Evolutionary conservation across 768 basidiomycete species (phyloP), one percentile per base, ranked within the genome.

Genomic region (Rhizopogon rudus): DNA sequence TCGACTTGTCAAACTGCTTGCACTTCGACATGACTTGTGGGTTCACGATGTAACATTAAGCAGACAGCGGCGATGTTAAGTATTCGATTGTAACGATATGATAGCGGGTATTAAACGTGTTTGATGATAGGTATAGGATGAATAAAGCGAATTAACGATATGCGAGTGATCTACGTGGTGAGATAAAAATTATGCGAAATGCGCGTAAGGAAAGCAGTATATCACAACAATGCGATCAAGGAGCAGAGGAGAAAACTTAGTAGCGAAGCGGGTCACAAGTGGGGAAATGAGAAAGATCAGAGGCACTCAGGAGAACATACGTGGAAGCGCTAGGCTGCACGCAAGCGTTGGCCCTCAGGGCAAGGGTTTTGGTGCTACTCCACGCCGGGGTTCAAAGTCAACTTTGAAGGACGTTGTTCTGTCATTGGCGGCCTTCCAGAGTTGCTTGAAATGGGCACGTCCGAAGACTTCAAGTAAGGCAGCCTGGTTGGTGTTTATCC

Each of bases 391-490:
- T 54, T 83, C 67, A 65, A 84, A 77, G 66, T 90, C 86, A 59
- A 89, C 82, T 65, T 86, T 89, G 78, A 81, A 91, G 22, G 89
- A 81, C 13, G 82, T 80, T 60, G 81, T 77, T 44, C 81, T 83
- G 70, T 90, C 87, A 60, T 76, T 82, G 64, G 85, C 87, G 28
- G 90, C 88, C 63, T 80, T 81, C 65, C 84, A 83, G 46, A 92
- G 74, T 55, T 86, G 81, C 63, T 79, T 82, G 73, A 81, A 91
- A 66, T 89, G 89, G 42, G 82, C 61, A 44, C 72, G 71, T n/a
- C 88, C 89, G 64, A 93, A 89, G 56, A 92, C 80, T 51, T 89
- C 85, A 53, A 80, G 74, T 41, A 93, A 81, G 45, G 79, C 75
- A 5, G 75, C 68, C 67, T 91, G 83, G 66, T 93, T 83, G 39